These are phyloP conservation scores for Scutellaria barbata DNA, from an alignment of 257 asterid genomes.

Conservation along the genomic window DNA sequence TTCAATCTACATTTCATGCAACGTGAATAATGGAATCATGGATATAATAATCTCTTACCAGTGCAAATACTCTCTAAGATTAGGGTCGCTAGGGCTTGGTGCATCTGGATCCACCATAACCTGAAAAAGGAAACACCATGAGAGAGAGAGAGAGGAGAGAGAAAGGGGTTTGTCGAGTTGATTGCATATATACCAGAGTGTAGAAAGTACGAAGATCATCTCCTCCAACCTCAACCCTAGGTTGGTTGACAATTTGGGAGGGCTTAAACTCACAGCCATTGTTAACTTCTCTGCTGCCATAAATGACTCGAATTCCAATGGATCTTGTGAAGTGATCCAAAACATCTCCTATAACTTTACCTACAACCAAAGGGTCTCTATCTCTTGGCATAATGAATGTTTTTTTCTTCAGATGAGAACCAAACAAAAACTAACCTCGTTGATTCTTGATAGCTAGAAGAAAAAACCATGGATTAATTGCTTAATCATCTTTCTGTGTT, in stretches of 20 bases:
- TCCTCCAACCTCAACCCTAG: slow-evolving; percentile 76
- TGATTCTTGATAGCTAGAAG: not conserved
- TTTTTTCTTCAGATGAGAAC: not conserved
- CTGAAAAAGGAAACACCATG: slow-evolving; percentile 27
- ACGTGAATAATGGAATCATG: too few species aligned
- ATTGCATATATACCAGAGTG: slow-evolving; percentile 50
- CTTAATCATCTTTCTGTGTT: too few species aligned
- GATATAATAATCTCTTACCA: slow-evolving; percentile 43
- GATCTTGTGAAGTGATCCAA: slow-evolving; percentile 67
- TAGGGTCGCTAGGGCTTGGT: slow-evolving; percentile 77
- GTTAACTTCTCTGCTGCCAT: slow-evolving; percentile 48
- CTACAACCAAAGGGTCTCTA: slow-evolving; percentile 66
- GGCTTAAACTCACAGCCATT: slow-evolving; percentile 75
- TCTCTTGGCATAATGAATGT: slow-evolving; percentile 50
- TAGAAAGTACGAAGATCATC: slow-evolving; percentile 67
- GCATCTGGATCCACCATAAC: slow-evolving; percentile 82
- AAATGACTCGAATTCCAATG: slow-evolving; percentile 46
- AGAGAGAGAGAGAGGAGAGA: not conserved
- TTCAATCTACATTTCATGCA: too few species aligned
- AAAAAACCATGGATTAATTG: not conserved
- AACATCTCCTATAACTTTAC: slow-evolving; percentile 69
- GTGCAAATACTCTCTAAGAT: slow-evolving; percentile 71
- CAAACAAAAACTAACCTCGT: not conserved
- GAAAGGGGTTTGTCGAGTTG: not conserved
- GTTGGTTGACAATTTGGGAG: slow-evolving; percentile 63